A percentile compares a stretch with the other conserved stretches of the same genome.
Conservation (phyloP, 352 stramenopile genomes). For the Plasmopara viticola region DNA sequence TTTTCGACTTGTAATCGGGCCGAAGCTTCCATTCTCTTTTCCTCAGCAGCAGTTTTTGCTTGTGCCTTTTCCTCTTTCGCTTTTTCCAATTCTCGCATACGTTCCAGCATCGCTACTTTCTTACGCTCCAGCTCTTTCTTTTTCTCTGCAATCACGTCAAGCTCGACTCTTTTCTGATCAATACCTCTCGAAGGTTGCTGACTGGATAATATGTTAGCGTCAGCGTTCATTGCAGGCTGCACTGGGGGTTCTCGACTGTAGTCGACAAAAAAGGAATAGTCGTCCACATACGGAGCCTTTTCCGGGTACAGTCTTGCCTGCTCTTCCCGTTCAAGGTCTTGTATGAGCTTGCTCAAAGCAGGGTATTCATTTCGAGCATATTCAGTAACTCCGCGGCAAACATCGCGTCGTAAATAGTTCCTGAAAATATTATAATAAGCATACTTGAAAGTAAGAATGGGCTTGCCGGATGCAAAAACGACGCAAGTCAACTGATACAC, state of each 20-base stretch:
- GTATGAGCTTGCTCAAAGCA: slow-evolving; percentile 59
- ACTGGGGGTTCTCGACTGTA: slow-evolving; percentile 22
- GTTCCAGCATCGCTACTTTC: slow-evolving; percentile 45
- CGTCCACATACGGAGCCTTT: slow-evolving; percentile 48
- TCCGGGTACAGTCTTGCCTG: slow-evolving; percentile 54
- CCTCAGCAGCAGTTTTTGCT: slow-evolving; percentile 29
- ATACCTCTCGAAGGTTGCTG: slow-evolving; percentile 9
- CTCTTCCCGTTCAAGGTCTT: slow-evolving; percentile 55
- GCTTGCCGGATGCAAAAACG: background rate
- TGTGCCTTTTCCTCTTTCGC: slow-evolving; percentile 47
- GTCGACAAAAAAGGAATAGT: slow-evolving; percentile 68
- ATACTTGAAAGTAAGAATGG: background rate
- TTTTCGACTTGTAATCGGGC: slow-evolving; percentile 30
- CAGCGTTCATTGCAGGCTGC: slow-evolving; percentile 2
- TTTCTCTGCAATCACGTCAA: slow-evolving; percentile 50
- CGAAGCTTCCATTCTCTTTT: slow-evolving; percentile 23
- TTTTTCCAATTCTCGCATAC: slow-evolving; percentile 38
- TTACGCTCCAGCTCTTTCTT: slow-evolving; percentile 56
- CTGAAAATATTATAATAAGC: slow-evolving; percentile 19
- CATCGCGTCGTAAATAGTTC: slow-evolving; percentile 55
- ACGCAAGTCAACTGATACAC: slow-evolving; percentile 4
- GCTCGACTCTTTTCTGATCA: slow-evolving; percentile 31
- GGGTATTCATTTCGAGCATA: slow-evolving; percentile 69
- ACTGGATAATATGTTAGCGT: background rate
- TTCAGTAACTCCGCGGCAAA: slow-evolving; percentile 79